Evolutionary conservation across 129 eudicot species (phyloP), one percentile per base, ranked within the genome.

Genomic region (Oenanthe sinensis): DNA sequence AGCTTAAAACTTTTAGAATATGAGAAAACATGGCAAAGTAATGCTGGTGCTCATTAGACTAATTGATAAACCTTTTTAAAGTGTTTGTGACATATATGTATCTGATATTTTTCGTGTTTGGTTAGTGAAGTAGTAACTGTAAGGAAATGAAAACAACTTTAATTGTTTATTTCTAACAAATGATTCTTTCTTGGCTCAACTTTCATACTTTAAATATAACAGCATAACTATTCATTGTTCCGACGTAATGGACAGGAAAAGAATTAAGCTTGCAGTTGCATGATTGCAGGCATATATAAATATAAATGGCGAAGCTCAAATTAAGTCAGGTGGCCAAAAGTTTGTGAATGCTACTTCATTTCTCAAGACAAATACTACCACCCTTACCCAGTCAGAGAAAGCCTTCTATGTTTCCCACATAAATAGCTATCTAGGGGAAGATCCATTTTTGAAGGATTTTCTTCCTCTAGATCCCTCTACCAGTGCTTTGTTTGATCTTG

Each of bases 341-440:
- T 82, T 80, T 28, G 85, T 77, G 80, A 76, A 81, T 2, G 79
- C 87, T 49, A 82, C 90, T 14, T 86, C 93, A 8, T 89, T 86
- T 81, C 87, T 89, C n/a, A 89, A 83, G 81, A 85, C 90, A 0
- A 45, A 81, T 70, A 87, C 90, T 71, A 87, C 93, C 12, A 78
- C 85, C 37, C 82, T 89, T 67, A 85, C 86, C 48, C 87, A 87
- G 54, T 77, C 93, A 5, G 90, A 89, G 84, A 86, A 89, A 77
- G 85, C 88, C 74, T 89, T 86, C 16, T 89, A 89, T 77, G 90
- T 89, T 76, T 76, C 89, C 52, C 93, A 89, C 75, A 85, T 89
- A 47, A 89, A 89, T 78, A 89, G 82, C 87, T 89, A 47, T 79
- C 85, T 89, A 45, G 83, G 86, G 85, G 90, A 89, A 75, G 93